Conservation (phyloP, 2,329 filamentous ascomycete genomes). For the Neospermospora avenae region DNA sequence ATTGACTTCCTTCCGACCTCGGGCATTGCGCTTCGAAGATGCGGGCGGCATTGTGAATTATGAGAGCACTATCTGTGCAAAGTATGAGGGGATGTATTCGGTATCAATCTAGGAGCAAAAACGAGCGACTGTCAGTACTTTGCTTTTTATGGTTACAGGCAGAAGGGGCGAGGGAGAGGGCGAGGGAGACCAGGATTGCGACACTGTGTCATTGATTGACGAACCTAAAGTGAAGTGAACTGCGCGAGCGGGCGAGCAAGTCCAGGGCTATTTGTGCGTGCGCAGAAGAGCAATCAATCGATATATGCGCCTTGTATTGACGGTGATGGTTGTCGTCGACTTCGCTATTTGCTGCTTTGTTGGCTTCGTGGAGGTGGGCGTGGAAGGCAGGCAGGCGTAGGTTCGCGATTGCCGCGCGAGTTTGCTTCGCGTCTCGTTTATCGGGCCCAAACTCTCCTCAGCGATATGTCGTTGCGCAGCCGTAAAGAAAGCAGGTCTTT, state of each 20-base stretch:
- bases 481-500: neutral
- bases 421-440: neutral
- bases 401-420: neutral
- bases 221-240: slow-evolving; percentile 2
- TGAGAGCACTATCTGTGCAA: slow-evolving; percentile 5
- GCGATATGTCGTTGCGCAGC: neutral
- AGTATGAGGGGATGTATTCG: neutral
- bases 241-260: neutral
- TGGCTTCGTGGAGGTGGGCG: neutral
- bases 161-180: slow-evolving; percentile 8
- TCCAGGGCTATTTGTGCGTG: slow-evolving; percentile 1
- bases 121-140: slow-evolving; percentile 4
- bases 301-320: slow-evolving; percentile 10
- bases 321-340: neutral
- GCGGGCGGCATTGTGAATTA: slow-evolving; percentile 37
- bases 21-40: slow-evolving; percentile 39
- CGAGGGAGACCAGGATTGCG: slow-evolving; percentile 18
- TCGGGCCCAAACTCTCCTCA: neutral
- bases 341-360: neutral
- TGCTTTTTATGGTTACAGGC: neutral
- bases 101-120: neutral
- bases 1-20: slow-evolving; percentile 36
- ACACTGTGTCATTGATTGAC: slow-evolving; percentile 22
- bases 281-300: slow-evolving; percentile 15
- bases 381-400: too few species aligned